Evolutionary conservation across 2,329 filamentous ascomycete genomes (phyloP).

Genomic region (Chaetomium sp.): DNA sequence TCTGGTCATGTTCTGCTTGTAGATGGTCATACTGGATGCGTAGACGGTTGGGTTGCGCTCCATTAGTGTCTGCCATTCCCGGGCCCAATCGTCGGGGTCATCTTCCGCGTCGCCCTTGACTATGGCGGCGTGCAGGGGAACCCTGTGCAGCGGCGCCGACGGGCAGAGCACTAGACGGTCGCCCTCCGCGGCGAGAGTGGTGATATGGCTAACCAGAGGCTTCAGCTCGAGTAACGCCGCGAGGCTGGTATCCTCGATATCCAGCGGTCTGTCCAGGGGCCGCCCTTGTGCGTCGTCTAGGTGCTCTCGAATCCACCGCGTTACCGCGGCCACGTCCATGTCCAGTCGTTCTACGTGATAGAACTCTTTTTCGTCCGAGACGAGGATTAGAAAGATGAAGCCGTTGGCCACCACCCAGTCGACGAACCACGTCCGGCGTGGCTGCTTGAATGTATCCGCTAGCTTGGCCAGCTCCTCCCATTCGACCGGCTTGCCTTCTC

Average conservation of each 20-base stretch:
- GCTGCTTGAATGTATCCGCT: neutral
- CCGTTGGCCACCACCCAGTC: neutral
- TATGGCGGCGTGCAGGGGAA: neutral
- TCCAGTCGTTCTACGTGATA: neutral
- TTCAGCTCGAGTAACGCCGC: neutral
- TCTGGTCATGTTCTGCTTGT: neutral
- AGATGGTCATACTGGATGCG: neutral
- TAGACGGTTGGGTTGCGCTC: neutral
- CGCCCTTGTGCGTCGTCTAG: too few relatives aligned
- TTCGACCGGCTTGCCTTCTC: too few relatives aligned
- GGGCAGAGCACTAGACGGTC: neutral
- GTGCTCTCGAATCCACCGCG: too few relatives aligned
- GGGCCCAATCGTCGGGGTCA: neutral
- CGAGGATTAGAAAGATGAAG: too few relatives aligned
- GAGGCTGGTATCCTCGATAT: too few relatives aligned
- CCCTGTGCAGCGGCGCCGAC: neutral
- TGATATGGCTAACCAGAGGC: neutral
- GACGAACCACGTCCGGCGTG: neutral
- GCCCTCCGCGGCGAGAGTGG: neutral
- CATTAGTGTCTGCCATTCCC: neutral
- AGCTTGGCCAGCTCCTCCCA: neutral
- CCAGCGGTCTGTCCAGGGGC: too few relatives aligned
- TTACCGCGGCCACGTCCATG: neutral
- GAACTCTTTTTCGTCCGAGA: neutral
- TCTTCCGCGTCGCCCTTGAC: neutral